These are phyloP conservation scores for Blepharisma japonicum DNA, from an alignment of 73 alveolate species.

Conservation along the genomic window DNA sequence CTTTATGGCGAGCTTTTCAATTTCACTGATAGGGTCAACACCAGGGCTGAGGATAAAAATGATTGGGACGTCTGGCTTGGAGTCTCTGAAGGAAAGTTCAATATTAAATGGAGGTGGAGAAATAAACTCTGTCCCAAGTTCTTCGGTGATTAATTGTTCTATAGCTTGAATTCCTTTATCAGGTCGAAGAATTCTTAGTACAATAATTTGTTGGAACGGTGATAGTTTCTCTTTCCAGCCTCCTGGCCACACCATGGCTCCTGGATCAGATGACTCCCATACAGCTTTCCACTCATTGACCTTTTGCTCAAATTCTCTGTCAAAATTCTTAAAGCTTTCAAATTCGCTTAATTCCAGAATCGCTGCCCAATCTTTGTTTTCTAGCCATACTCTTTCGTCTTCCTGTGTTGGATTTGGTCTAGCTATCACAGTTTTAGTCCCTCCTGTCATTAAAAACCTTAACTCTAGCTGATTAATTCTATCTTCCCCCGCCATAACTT, in stretches of 20 bases:
- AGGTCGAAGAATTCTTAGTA: conserved; percentile 90
- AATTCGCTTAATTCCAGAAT: conserved; percentile 77
- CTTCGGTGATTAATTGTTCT: conserved; percentile 77
- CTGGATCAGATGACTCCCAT: conserved; percentile 79
- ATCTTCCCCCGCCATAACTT: conserved; percentile 64
- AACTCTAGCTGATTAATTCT: conserved; percentile 52
- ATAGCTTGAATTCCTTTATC: conserved; percentile 93
- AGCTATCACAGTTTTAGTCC: conserved; percentile 70
- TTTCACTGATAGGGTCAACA: conserved; percentile 97
- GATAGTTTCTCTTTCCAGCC: conserved; percentile 66
- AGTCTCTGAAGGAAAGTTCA: conserved; percentile 86
- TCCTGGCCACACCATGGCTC: conserved; percentile 87
- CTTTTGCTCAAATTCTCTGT: conserved; percentile 75
- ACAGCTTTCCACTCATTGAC: conserved; percentile 85
- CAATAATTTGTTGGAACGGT: conserved; percentile 70
- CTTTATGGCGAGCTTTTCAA: conserved; percentile 79
- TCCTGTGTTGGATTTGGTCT: conserved; percentile 78
- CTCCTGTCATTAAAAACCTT: conserved; percentile 92
- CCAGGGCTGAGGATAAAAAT: conserved; percentile 97
- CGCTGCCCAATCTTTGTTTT: conserved; percentile 83
- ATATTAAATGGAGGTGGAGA: conserved; percentile 95
- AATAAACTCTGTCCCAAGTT: conserved; percentile 86
- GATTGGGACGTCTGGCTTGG: conserved; percentile 86
- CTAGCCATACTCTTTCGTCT: conserved; percentile 78
- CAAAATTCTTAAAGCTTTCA: conserved; percentile 64